Evolutionary conservation across 106 monocot genomes (phyloP), one percentile per base, ranked within the genome.

Genomic region (Vanilla planifolia): DNA sequence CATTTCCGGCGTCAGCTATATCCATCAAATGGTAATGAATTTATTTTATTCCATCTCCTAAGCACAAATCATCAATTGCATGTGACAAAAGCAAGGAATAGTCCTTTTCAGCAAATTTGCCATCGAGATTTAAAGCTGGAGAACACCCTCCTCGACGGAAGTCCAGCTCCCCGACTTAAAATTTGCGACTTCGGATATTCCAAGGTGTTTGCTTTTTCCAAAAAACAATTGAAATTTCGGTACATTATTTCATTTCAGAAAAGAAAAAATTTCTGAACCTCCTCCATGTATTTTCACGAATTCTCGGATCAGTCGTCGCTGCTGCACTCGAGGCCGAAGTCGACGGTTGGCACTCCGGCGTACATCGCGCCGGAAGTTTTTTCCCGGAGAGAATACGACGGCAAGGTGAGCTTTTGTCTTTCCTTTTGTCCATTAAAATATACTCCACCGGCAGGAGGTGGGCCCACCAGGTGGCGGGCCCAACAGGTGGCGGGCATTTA

Each of bases 151-250:
- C 75, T 92, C 15, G 92, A 92, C 30, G 92, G 87, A 6, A 87
- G 84, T 71, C 80, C 87, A 0, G 92, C 92, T 0, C 92, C 87
- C 4, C 74, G 92, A 23, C 78, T 92, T 34, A 92, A 92, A 60
- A 92, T 92, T 43, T 92, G 92, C 39, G 87, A 92, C 66, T 92
- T 92, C 33, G 87, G 92, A 25, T 87, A 92, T 61, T 92, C 92
- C 16, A 92, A 92, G 92, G 92, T 92, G n/a, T n/a, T n/a, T n/a
- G n/a, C n/a, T n/a, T n/a, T n/a, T n/a, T 14, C 5, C 0, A 21
- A 44, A 62, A 40, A 24, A 23, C 3, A 46, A 29, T 55, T 3
- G n/a, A n/a, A n/a, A n/a, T n/a, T n/a, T n/a, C n/a, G n/a, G n/a
- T n/a, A n/a, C n/a, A n/a, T n/a, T n/a, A n/a, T n/a, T n/a, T n/a